Conservation (phyloP, 2,329 filamentous ascomycete species). For the Xylariaceae sp. region DNA sequence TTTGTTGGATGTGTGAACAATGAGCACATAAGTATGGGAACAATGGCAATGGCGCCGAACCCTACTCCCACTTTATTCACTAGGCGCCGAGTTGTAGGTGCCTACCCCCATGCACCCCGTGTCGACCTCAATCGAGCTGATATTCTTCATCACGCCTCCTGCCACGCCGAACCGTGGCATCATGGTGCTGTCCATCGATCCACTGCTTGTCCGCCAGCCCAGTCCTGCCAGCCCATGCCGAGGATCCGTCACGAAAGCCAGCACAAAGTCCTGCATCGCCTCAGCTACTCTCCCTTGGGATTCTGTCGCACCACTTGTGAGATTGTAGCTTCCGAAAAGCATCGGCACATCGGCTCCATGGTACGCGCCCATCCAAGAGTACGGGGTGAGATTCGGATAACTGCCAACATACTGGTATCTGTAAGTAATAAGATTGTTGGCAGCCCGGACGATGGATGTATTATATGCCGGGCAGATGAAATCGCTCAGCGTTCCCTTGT, state of each 20-base stretch:
- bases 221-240: slow-evolving; percentile 15
- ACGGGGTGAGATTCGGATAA: slow-evolving; percentile 38
- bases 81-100: slow-evolving; percentile 11
- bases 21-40: neutral
- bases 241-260: slow-evolving; percentile 24
- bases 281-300: slow-evolving; percentile 21
- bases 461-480: slow-evolving; percentile 25
- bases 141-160: slow-evolving; percentile 13
- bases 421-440: slow-evolving; percentile 35
- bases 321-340: slow-evolving; percentile 29
- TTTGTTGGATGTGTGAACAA: neutral
- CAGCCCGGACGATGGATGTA: slow-evolving; percentile 16
- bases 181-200: neutral
- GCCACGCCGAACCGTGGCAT: slow-evolving; percentile 20
- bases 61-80: slow-evolving; percentile 1
- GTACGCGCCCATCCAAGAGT: slow-evolving; percentile 37
- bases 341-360: slow-evolving; percentile 26
- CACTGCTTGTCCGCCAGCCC: slow-evolving; percentile 12
- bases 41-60: neutral
- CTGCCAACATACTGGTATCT: slow-evolving; percentile 42
- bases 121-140: slow-evolving; percentile 23
- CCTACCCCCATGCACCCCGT: slow-evolving; percentile 18
- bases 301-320: slow-evolving; percentile 23
- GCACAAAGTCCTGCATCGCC: slow-evolving; percentile 25
- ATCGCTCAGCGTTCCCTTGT: slow-evolving; percentile 21